Conservation (phyloP, 306 rosid species). For the Pueraria montana region DNA sequence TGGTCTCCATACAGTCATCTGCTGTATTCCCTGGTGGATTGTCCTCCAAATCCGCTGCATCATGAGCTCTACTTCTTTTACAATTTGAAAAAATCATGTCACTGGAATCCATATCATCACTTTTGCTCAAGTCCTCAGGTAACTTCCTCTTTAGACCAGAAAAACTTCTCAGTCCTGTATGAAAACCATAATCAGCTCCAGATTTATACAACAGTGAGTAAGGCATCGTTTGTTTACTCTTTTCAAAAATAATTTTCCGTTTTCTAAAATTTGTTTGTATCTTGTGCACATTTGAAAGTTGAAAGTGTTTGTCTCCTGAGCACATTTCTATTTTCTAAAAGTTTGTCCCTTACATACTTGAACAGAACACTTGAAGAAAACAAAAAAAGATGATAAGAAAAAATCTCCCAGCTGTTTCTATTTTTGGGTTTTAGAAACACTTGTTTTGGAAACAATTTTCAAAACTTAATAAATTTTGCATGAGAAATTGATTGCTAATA, state of each 20-base stretch:
- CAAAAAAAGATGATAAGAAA: background rate
- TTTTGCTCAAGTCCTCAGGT: slow-evolving; percentile 54
- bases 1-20: slow-evolving; percentile 63
- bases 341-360: background rate
- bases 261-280: too few species aligned
- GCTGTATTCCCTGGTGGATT: slow-evolving; percentile 47
- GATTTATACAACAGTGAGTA: background rate
- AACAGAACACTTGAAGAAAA: background rate
- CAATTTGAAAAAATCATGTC: slow-evolving; percentile 50
- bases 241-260: too few species aligned
- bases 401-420: background rate
- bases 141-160: slow-evolving; percentile 87
- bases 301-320: too few species aligned
- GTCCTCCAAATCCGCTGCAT: slow-evolving; percentile 50
- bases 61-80: slow-evolving; percentile 64
- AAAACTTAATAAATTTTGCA: background rate
- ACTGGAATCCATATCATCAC: slow-evolving; percentile 62
- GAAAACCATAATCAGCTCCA: slow-evolving; percentile 42
- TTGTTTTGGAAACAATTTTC: background rate
- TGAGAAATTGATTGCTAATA: too few species aligned
- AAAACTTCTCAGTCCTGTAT: slow-evolving; percentile 64
- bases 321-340: background rate
- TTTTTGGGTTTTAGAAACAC: background rate
- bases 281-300: too few species aligned
- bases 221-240: too few species aligned